Evolutionary conservation across 768 basidiomycete species (phyloP).

Genomic region (Russula sp.): DNA sequence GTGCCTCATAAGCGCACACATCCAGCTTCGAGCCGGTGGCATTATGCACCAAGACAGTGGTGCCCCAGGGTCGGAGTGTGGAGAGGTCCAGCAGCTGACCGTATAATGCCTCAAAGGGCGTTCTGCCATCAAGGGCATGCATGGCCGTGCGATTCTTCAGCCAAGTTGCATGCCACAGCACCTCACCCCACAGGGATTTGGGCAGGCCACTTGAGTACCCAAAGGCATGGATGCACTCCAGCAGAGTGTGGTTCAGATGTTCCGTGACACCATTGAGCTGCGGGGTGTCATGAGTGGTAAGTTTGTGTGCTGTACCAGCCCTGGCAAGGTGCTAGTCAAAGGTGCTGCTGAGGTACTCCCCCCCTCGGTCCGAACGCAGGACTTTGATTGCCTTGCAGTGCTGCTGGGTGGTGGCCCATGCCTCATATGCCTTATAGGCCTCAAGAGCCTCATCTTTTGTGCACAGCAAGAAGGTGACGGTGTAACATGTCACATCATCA

Average conservation of each 20-base stretch:
- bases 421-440: too few species aligned
- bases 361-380: too few species aligned
- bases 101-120: neutral
- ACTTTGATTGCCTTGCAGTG: too few species aligned
- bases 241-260: neutral
- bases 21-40: neutral
- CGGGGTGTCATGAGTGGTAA: neutral
- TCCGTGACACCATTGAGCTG: neutral
- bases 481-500: neutral
- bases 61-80: neutral
- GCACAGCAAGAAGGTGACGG: too few species aligned
- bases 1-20: neutral
- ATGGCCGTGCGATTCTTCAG: neutral
- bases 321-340: too few species aligned
- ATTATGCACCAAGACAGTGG: neutral
- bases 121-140: neutral
- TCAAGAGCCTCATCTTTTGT: too few species aligned
- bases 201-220: neutral
- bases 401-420: too few species aligned
- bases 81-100: neutral
- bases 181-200: neutral
- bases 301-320: neutral
- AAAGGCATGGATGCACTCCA: neutral
- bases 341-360: too few species aligned
- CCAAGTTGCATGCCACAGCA: neutral